Evolutionary conservation across 345 rosid genomes (phyloP), one percentile per base, ranked within the genome.

Genomic region (Gossypium arboreum): DNA sequence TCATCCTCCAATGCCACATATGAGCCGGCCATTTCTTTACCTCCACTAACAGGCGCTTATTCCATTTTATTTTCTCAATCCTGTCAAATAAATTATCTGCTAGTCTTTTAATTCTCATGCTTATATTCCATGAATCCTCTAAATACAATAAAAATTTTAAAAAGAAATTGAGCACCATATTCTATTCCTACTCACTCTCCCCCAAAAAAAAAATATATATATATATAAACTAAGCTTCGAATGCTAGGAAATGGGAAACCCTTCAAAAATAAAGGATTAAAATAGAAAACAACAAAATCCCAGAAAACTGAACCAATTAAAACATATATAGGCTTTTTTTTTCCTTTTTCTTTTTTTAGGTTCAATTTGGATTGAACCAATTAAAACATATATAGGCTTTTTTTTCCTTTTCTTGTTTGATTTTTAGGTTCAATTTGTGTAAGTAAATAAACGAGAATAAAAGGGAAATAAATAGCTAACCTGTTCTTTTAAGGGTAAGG

Each of bases 1-100:
- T 78, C 79, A 8, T 78, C 77, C 54, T 61, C 77, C 52, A 72
- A 75, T 41, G 3, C 65, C 50, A 62, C 79, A 75, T 25, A 72
- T 1, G 77, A 78, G 39, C 75, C 75, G 27, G 63, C 58, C 57
- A 78, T 25, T n/a, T 81, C 79, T 17, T 75, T 72, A 27, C 72
- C 75, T 75, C 55, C 75, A 52, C 39, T 34, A 24, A 24, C 58
- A 52, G 64, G 69, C 56, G 73, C 81, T 48, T 68, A 68, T 56
- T 81, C 75, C 81, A 72, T 73, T n/a, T 11, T 75, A 44, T 22
- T 34, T 55, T 54, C 22, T 73, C 45, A 43, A 54, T 43, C 43
- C 74, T 68, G 65, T 55, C 39, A 51, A 20, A 34, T n/a, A 58
- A 34, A 68, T 25, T 45, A 45, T 45, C 22, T 24, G 39, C 20